A percentile compares a stretch with the other conserved stretches of the same genome.
Evolutionary conservation across 2,329 filamentous ascomycete species (phyloP).

Genomic region (Trichoderma hamatum): DNA sequence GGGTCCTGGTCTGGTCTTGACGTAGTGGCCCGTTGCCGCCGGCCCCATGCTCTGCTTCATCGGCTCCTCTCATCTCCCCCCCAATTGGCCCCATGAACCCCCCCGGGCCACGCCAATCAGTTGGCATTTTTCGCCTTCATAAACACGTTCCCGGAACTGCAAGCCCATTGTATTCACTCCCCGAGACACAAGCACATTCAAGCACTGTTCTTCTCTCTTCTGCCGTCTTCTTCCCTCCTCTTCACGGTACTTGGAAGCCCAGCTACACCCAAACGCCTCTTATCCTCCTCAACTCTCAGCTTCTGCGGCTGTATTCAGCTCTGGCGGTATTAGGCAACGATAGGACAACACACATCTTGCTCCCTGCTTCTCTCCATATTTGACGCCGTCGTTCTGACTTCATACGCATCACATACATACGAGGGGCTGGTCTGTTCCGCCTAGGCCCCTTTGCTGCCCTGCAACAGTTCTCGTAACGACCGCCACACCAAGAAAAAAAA

Average conservation of each 20-base stretch:
- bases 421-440: not conserved
- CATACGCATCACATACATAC: not conserved
- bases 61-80: conserved; percentile 38
- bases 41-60: conserved; percentile 39
- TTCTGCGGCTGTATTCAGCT: not conserved
- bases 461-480: not conserved
- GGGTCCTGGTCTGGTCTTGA: conserved; percentile 34
- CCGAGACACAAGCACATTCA: conserved; percentile 36
- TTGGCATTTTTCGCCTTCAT: conserved; percentile 33
- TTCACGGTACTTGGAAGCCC: conserved; percentile 11
- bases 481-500: not conserved
- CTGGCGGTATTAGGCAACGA: not conserved
- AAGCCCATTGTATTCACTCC: conserved; percentile 32
- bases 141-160: conserved; percentile 35
- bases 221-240: conserved; percentile 23
- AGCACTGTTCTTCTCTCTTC: conserved; percentile 14
- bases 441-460: conserved; percentile 12
- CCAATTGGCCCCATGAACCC: conserved; percentile 39
- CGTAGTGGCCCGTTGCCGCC: conserved; percentile 40
- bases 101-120: conserved; percentile 42
- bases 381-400: conserved; percentile 2
- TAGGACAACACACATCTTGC: conserved; percentile 8
- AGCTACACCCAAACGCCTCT: not conserved
- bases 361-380: not conserved
- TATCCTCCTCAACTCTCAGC: not conserved